A percentile compares a stretch with the other conserved stretches of the same genome.
phyloP scores from a whole-genome alignment of 2,329 filamentous ascomycete genomes.

The Fusarium equiseti region DNA sequence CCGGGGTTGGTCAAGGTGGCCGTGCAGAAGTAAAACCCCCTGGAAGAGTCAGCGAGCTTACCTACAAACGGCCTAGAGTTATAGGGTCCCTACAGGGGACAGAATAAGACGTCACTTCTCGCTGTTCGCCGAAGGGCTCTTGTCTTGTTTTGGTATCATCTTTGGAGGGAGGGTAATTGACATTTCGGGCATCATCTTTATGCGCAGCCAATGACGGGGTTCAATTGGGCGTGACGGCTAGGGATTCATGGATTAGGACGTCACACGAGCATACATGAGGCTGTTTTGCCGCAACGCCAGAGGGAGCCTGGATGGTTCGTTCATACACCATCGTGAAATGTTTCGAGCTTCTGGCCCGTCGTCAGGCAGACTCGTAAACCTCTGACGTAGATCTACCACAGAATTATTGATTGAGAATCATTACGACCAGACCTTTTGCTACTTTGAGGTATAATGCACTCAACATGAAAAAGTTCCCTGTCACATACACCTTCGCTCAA shows the following conservation, averaged over 20 bases:
- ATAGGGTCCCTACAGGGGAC: slow-evolving; percentile 15
- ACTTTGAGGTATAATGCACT: neutral
- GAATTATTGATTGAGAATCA: neutral
- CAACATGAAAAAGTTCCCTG: neutral
- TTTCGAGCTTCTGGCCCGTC: neutral
- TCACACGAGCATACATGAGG: neutral
- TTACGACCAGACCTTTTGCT: neutral
- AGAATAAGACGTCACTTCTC: slow-evolving; percentile 18
- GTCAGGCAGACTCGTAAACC: neutral
- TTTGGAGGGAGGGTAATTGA: slow-evolving; percentile 7
- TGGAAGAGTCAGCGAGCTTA: slow-evolving; percentile 36
- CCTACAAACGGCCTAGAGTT: slow-evolving; percentile 39
- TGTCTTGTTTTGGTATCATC: slow-evolving; percentile 29
- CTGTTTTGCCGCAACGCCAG: neutral
- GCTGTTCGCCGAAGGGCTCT: slow-evolving; percentile 25
- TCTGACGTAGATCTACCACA: neutral
- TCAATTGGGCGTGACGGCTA: neutral
- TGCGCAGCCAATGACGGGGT: slow-evolving; percentile 6
- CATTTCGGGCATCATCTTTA: neutral
- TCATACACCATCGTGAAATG: slow-evolving; percentile 8
- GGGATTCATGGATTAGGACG: neutral
- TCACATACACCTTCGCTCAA: neutral
- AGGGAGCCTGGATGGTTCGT: slow-evolving; percentile 10
- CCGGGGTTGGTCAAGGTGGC: slow-evolving; percentile 39
- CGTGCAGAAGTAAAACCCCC: slow-evolving; percentile 32